These are phyloP conservation scores for Cymbidium sinense DNA, from an alignment of 106 monocot genomes.

Conservation along the genomic window DNA sequence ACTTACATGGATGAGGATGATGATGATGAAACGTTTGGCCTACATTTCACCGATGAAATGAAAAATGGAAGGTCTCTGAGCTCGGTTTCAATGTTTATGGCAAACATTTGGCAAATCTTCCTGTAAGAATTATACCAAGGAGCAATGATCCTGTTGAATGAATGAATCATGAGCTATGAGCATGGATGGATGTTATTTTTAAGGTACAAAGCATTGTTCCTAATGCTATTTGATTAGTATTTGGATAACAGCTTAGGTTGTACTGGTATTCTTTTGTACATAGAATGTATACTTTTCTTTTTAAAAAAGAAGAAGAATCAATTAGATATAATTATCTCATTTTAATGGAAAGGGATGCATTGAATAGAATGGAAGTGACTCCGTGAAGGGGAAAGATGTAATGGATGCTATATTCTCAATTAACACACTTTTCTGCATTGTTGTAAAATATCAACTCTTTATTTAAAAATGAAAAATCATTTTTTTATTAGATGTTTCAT, in stretches of 20 bases:
- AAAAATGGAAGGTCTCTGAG: conserved; percentile 6
- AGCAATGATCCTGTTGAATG: conserved; percentile 50
- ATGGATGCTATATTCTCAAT: not conserved
- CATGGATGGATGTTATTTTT: not conserved
- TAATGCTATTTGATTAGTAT: not conserved
- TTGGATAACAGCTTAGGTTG: not conserved
- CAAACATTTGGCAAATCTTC: conserved; percentile 22
- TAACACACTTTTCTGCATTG: no score
- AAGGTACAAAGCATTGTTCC: not conserved
- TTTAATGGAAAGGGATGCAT: not conserved
- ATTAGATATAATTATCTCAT: not conserved
- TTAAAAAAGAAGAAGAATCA: not conserved
- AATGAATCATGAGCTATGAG: not conserved
- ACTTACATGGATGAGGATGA: conserved; percentile 29
- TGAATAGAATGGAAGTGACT: no score
- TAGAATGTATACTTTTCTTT: not conserved
- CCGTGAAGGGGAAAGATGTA: not conserved
- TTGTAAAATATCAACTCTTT: no score
- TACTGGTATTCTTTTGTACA: conserved; percentile 14
- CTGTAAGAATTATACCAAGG: conserved; percentile 56
- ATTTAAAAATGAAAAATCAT: no score
- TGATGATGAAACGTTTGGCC: conserved; percentile 18
- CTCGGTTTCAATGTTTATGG: conserved; percentile 9
- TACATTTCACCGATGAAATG: conserved; percentile 36
- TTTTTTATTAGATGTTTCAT: no score